A percentile compares a stretch with the other conserved stretches of the same genome.
phyloP scores from a whole-genome alignment of 371 early-diverging fungal genomes.

The Mortierella polycephala region DNA sequence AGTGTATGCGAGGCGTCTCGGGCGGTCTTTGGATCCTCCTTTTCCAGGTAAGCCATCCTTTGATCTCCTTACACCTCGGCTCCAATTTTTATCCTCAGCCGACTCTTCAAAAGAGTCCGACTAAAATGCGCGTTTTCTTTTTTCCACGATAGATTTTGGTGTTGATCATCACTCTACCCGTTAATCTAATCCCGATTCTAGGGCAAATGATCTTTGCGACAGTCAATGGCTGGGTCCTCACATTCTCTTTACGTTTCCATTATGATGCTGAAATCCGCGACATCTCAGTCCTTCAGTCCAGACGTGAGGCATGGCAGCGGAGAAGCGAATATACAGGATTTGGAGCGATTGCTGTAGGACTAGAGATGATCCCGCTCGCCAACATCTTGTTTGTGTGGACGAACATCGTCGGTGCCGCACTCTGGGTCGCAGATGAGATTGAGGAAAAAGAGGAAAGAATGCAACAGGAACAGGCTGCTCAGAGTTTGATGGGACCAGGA shows the following conservation, averaged over 20 bases:
- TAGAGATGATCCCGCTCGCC: conserved; percentile 75
- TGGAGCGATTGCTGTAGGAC: conserved; percentile 69
- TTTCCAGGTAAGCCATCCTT: conserved; percentile 24
- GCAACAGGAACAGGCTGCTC: conserved; percentile 15
- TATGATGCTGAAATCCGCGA: conserved; percentile 37
- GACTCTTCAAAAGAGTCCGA: neutral
- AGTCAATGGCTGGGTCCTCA: conserved; percentile 45
- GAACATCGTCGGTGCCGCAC: conserved; percentile 79
- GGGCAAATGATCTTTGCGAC: conserved; percentile 37
- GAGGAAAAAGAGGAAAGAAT: conserved; percentile 49
- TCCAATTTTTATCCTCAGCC: neutral
- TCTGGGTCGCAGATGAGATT: conserved; percentile 77
- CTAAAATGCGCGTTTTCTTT: no score
- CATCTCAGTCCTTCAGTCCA: conserved; percentile 23
- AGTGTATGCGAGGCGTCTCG: conserved; percentile 49
- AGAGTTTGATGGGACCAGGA: neutral
- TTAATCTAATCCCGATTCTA: conserved; percentile 47
- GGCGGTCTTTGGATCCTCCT: conserved; percentile 43
- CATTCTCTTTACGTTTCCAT: conserved; percentile 36
- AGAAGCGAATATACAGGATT: conserved; percentile 55
- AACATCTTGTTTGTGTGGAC: conserved; percentile 80
- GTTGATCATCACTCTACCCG: conserved; percentile 39
- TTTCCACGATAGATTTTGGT: conserved; percentile 25
- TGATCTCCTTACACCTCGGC: neutral
- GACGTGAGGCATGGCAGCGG: conserved; percentile 42